phyloP scores from a whole-genome alignment of 129 eudicot genomes.

The Logfia minima region DNA sequence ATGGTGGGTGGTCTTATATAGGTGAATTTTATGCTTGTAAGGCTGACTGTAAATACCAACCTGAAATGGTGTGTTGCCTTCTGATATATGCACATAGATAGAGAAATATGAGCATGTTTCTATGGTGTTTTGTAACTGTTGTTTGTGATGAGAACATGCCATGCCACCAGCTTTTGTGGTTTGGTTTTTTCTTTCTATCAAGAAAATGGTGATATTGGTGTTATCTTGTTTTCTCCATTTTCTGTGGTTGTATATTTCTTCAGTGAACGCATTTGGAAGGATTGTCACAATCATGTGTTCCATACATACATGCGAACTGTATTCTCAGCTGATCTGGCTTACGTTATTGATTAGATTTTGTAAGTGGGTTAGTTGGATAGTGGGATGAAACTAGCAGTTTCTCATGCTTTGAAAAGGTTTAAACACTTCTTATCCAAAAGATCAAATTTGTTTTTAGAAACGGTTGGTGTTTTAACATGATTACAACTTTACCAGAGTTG shows the following conservation, averaged over 20 bases:
- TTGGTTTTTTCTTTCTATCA: constrained; percentile 21
- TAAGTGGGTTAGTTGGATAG: neutral
- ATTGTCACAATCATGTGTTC: neutral
- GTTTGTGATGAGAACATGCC: constrained; percentile 18
- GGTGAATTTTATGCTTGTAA: constrained; percentile 25
- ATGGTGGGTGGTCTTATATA: constrained; percentile 29
- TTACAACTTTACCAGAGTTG: neutral
- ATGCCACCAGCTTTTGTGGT: constrained; percentile 30
- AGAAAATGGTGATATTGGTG: constrained; percentile 30
- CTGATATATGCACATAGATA: constrained; percentile 35
- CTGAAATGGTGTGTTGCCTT: constrained; percentile 26
- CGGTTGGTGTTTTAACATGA: neutral
- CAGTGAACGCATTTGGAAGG: neutral
- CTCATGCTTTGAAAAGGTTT: neutral
- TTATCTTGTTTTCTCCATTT: neutral
- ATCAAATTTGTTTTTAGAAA: neutral
- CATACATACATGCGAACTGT: neutral
- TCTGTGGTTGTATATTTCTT: neutral
- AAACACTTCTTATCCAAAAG: neutral
- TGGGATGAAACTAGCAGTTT: neutral
- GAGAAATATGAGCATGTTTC: constrained; percentile 21
- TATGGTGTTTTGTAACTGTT: constrained; percentile 32
- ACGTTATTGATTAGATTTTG: neutral
- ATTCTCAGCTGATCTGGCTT: neutral
- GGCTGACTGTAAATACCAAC: constrained; percentile 26